Conservation (phyloP, 148 eudicot species). For the Salicornia ramosissima region DNA sequence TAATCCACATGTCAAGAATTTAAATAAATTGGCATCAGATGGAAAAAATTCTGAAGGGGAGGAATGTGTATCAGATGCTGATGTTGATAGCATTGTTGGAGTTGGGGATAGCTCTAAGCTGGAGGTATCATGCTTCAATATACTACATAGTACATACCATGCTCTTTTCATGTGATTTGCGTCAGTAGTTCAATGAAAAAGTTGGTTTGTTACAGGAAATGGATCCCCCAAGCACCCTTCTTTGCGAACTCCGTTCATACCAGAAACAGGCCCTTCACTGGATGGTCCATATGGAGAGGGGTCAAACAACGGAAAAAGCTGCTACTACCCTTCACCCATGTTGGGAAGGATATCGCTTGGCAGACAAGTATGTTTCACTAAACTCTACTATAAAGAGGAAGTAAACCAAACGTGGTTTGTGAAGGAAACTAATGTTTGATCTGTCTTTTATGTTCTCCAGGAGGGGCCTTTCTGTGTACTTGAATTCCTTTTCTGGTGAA, state of each 20-base stretch:
- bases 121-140: slow-evolving; percentile 45
- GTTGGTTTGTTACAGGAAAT: slow-evolving; percentile 52
- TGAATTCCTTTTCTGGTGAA: slow-evolving; percentile 97
- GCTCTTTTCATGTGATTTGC: background rate
- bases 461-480: slow-evolving; percentile 69
- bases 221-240: slow-evolving; percentile 88
- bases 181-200: slow-evolving; percentile 6
- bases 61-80: slow-evolving; percentile 77
- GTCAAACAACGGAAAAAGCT: slow-evolving; percentile 61
- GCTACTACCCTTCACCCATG: slow-evolving; percentile 90
- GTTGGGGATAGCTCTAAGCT: slow-evolving; percentile 62
- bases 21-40: slow-evolving; percentile 34
- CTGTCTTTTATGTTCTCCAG: slow-evolving; percentile 37
- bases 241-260: slow-evolving; percentile 85
- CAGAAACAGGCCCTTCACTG: slow-evolving; percentile 97
- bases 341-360: slow-evolving; percentile 92
- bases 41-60: slow-evolving; percentile 57
- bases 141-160: too few species aligned
- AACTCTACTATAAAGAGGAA: background rate
- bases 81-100: slow-evolving; percentile 90
- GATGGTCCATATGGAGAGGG: slow-evolving; percentile 87
- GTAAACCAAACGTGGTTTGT: background rate
- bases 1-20: slow-evolving; percentile 36
- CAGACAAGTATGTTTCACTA: slow-evolving; percentile 55
- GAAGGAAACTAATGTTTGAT: background rate